Base-by-base conservation (phyloP, 352 stramenopile species). In the Phytophthora chlamydospora region DNA sequence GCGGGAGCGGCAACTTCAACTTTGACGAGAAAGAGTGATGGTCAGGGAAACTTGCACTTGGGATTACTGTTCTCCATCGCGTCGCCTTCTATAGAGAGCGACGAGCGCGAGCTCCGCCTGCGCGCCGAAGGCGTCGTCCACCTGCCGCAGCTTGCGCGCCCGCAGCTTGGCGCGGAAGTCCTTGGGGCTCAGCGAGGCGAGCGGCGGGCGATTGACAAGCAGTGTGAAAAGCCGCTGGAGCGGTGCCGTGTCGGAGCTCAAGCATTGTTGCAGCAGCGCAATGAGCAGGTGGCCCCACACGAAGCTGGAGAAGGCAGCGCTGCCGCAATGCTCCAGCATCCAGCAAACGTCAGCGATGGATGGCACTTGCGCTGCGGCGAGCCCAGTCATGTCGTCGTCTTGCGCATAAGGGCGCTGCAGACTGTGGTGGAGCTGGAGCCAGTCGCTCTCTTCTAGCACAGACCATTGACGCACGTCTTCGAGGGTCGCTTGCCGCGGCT, bases 101-200 rank as follows among this genome's bases (percentile, higher is more conserved):
- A 89, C 36, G n/a, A 90, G 44, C 7, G 65, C 39, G 8, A 87
- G 54, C 51, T 90, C 78, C 6, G 68, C 34, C 12, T 76, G 40
- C 2, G 78, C 71, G 6, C 72, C 80, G 7, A 77, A 52, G n/a
- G 45, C 34, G 4, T 68, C 44, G 38, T 73, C 66, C 6, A 78
- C 48, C 8, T 78, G 54, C 13, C 78, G 75, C 21, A 91, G 56
- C 38, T 82, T 71, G 50, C 69, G 77, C 24, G 76, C 60, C 11
- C 80, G 78, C 24, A 91, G 65, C 47, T 76, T 73, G 36, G 62
- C 52, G 14, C 83, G 80, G 45, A 91, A 90, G 24, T 82, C 69
- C 59, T 83, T 89, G 2, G 83, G 76, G 8, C 62, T 56, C 5
- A 90, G 67, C 7, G 47, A 61, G 0, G 55, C 63, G 7, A 91